Conservation (phyloP, 2,329 filamentous ascomycete species). For the Colletotrichum sp. region DNA sequence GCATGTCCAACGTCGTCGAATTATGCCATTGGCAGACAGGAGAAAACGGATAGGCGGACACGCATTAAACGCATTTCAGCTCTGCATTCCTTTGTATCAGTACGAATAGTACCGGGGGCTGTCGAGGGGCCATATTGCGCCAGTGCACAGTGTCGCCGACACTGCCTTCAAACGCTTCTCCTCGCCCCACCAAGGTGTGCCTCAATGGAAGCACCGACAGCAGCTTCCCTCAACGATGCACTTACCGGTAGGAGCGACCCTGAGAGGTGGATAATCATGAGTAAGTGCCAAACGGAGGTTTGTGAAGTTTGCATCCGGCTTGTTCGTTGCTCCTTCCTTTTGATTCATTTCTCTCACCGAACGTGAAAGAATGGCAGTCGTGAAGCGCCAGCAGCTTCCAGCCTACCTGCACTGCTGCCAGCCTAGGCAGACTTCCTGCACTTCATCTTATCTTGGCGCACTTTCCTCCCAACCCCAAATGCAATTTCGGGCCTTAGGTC, state of each 20-base stretch:
- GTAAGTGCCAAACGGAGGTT: background rate
- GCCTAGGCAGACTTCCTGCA: background rate
- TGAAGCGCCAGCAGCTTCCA: background rate
- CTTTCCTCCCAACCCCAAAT: background rate
- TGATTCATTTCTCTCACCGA: background rate
- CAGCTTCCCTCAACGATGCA: background rate
- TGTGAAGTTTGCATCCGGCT: background rate
- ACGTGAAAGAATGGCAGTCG: background rate
- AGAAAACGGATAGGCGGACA: background rate
- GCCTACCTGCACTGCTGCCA: background rate
- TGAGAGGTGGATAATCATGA: background rate
- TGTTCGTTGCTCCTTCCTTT: background rate
- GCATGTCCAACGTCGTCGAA: background rate
- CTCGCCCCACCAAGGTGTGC: background rate
- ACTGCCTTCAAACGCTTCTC: background rate
- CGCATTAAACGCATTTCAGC: background rate
- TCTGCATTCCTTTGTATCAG: background rate
- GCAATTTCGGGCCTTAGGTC: background rate
- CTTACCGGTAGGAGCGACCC: background rate
- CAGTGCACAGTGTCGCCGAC: background rate
- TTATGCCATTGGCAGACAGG: background rate
- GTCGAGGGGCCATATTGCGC: background rate
- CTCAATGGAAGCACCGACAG: background rate
- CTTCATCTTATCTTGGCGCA: background rate
- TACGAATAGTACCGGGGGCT: background rate